Evolutionary conservation across 371 early-diverging fungal species (phyloP).

Genomic region (Phascolomyces articulosus): DNA sequence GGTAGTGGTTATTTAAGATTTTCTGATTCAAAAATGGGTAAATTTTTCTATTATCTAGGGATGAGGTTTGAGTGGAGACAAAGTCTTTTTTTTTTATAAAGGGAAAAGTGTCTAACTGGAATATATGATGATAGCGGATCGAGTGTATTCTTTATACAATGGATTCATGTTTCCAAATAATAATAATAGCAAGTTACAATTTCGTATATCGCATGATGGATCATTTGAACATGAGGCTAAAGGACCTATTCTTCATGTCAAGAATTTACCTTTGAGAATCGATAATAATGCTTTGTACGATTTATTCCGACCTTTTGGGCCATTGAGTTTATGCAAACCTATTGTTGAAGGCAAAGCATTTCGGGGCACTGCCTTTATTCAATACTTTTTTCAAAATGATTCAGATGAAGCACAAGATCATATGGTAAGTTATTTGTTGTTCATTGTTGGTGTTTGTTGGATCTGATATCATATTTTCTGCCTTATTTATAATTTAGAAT

Average conservation of each 20-base stretch:
- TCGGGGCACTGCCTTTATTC: conserved; percentile 36
- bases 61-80: background rate
- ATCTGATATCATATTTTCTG: background rate
- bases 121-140: conserved; percentile 22
- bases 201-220: conserved; percentile 20
- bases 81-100: background rate
- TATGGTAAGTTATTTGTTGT: no score
- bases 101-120: no score
- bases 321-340: conserved; percentile 37
- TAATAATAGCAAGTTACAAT: conserved; percentile 22
- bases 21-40: conserved; percentile 23
- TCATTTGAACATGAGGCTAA: conserved; percentile 24
- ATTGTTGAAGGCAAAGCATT: conserved; percentile 26
- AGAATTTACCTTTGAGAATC: conserved; percentile 25
- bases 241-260: conserved; percentile 35
- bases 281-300: conserved; percentile 33
- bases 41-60: background rate
- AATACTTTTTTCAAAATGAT: conserved; percentile 36
- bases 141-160: conserved; percentile 31
- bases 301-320: conserved; percentile 43
- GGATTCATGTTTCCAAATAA: conserved; percentile 26
- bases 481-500: conserved; percentile 8
- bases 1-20: conserved; percentile 20
- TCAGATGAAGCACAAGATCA: conserved; percentile 30
- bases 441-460: no score